Percentiles rank a stretch among this genome's conserved stretches.
Conservation (phyloP, 768 basidiomycete species). For the Neoboletus brunneissimus region DNA sequence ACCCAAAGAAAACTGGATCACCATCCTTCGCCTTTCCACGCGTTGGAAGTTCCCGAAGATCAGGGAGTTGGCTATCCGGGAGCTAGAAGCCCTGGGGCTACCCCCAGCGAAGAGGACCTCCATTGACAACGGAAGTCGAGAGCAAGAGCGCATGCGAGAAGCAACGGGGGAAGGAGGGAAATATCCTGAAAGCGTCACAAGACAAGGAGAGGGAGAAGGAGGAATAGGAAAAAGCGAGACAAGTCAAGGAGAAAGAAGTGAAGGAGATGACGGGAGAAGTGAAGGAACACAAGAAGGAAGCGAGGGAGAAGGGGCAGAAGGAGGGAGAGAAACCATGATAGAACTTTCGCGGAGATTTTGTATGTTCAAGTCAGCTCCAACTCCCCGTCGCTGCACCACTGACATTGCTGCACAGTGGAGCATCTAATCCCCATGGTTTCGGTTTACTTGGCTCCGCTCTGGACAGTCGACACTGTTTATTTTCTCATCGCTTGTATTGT, state of each 20-base stretch:
- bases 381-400: neutral
- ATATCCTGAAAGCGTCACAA: neutral
- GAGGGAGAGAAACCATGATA: too few relatives aligned
- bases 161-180: neutral
- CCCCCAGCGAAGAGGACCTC: constrained; percentile 51
- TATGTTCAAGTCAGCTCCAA: constrained; percentile 5
- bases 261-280: too few relatives aligned
- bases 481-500: constrained; percentile 8
- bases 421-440: neutral
- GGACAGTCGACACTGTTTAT: constrained; percentile 6
- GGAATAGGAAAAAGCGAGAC: too few relatives aligned
- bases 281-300: too few relatives aligned
- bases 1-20: constrained; percentile 48
- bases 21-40: constrained; percentile 52
- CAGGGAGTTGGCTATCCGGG: constrained; percentile 49
- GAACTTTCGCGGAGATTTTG: neutral
- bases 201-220: neutral
- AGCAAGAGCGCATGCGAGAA: neutral
- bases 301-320: too few relatives aligned
- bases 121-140: constrained; percentile 43
- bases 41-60: constrained; percentile 57
- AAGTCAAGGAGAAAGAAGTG: too few relatives aligned
- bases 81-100: constrained; percentile 49
- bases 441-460: neutral
- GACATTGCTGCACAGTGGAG: neutral